Evolutionary conservation across 192 early-diverging fungal genomes (phyloP).

Genomic region (Oehlia diaphana): DNA sequence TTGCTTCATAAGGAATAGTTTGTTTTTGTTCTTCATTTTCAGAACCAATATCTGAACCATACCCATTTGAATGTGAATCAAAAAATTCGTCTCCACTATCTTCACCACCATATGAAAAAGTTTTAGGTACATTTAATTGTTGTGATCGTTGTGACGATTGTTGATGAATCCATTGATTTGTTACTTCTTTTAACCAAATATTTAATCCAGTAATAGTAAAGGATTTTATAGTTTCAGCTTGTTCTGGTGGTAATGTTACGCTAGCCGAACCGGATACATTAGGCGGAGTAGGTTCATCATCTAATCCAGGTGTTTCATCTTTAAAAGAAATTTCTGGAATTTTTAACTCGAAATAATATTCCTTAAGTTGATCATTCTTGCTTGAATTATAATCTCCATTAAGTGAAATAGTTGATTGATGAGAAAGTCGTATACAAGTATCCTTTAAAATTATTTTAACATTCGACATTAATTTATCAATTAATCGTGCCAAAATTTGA

Average conservation of each 20-base stretch:
- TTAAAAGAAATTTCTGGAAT: slow-evolving; percentile 55
- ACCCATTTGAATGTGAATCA: slow-evolving; percentile 25
- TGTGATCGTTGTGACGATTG: not conserved
- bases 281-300: slow-evolving; percentile 26
- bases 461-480: slow-evolving; percentile 82
- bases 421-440: slow-evolving; percentile 49
- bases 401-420: slow-evolving; percentile 43
- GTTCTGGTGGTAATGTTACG: slow-evolving; percentile 38
- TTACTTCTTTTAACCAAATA: slow-evolving; percentile 43
- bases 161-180: not conserved
- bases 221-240: slow-evolving; percentile 51
- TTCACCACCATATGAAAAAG: not conserved
- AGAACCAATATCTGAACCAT: not conserved
- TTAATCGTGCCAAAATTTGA: slow-evolving; percentile 74
- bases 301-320: slow-evolving; percentile 61
- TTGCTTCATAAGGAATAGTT: slow-evolving; percentile 36
- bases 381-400: slow-evolving; percentile 16
- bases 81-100: slow-evolving; percentile 40
- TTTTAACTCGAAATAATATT: slow-evolving; percentile 53
- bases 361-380: not conserved
- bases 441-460: slow-evolving; percentile 70
- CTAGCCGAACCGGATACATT: slow-evolving; percentile 32
- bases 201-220: slow-evolving; percentile 50
- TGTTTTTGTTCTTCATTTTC: not conserved
- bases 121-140: not conserved